These are phyloP conservation scores for Aspergillus egyptiacus DNA, from an alignment of 495 filamentous ascomycete species.

Conservation along the genomic window DNA sequence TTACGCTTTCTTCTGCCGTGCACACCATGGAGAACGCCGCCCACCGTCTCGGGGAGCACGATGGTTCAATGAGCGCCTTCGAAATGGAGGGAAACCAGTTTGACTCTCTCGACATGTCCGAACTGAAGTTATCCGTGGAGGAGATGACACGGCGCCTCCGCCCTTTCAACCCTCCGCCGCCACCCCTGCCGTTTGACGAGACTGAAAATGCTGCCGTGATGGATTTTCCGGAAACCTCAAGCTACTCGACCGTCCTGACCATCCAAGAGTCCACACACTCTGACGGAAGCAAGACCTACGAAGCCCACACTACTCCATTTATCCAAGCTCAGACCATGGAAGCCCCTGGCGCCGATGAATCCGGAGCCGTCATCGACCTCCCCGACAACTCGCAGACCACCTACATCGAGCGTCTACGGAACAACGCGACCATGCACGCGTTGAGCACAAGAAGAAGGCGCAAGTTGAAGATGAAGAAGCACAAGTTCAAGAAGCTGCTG, in stretches of 20 bases:
- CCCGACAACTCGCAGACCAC: constrained; percentile 29
- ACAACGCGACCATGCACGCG: constrained; percentile 45
- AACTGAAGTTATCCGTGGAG: constrained; percentile 43
- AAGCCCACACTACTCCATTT: constrained; percentile 41
- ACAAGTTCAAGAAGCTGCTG: constrained; percentile 99
- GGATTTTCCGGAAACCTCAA: constrained; percentile 39
- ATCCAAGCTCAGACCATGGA: constrained; percentile 34
- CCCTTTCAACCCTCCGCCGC: constrained; percentile 73
- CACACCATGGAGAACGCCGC: constrained; percentile 62
- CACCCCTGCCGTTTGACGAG: constrained; percentile 56
- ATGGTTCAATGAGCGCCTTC: constrained; percentile 45
- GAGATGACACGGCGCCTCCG: constrained; percentile 54
- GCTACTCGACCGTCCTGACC: constrained; percentile 74
- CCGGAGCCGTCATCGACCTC: constrained; percentile 31
- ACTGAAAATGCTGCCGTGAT: constrained; percentile 26
- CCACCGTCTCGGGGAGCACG: constrained; percentile 36
- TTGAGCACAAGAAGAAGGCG: constrained; percentile 85
- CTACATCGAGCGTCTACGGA: constrained; percentile 37
- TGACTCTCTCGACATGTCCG: constrained; percentile 36
- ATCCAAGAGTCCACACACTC: constrained; percentile 70
- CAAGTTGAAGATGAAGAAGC: constrained; percentile 99
- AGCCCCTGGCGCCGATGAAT: constrained; percentile 24
- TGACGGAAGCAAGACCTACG: constrained; percentile 61
- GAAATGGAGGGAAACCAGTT: constrained; percentile 46
- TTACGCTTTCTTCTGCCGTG: constrained; percentile 69